Evolutionary conservation across 352 stramenopile species (phyloP).

Genomic region (Nothophytophthora sp.): DNA sequence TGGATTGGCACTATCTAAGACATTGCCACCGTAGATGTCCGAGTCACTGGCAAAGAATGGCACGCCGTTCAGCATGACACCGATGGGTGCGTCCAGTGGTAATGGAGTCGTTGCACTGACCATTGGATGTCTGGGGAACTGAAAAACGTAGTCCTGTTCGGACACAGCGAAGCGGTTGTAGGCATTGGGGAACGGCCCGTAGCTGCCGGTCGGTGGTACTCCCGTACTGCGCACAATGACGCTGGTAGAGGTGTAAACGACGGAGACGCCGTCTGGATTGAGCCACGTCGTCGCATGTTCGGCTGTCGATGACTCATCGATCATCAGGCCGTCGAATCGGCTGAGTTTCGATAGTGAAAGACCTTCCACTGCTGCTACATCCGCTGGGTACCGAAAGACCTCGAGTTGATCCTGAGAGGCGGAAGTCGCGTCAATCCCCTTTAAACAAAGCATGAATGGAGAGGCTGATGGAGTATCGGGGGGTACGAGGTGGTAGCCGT

Average conservation of each 20-base stretch:
- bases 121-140: slow-evolving; percentile 48
- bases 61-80: slow-evolving; percentile 75
- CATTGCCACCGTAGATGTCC: slow-evolving; percentile 33
- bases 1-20: slow-evolving; percentile 39
- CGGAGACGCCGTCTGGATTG: slow-evolving; percentile 46
- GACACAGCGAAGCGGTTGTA: slow-evolving; percentile 54
- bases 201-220: slow-evolving; percentile 33
- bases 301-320: slow-evolving; percentile 46
- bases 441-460: slow-evolving; percentile 61
- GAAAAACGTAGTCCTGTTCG: slow-evolving; percentile 68
- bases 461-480: neutral
- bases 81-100: slow-evolving; percentile 44
- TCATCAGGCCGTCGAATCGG: slow-evolving; percentile 49
- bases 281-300: slow-evolving; percentile 38
- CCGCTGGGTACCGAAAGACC: slow-evolving; percentile 48
- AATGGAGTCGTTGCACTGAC: slow-evolving; percentile 28
- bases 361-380: slow-evolving; percentile 51
- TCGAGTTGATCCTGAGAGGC: slow-evolving; percentile 13
- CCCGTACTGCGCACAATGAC: slow-evolving; percentile 65
- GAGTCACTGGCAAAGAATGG: slow-evolving; percentile 59
- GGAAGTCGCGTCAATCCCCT: slow-evolving; percentile 34
- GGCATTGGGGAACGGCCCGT: slow-evolving; percentile 65
- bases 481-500: slow-evolving; percentile 54
- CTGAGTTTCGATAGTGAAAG: slow-evolving; percentile 47
- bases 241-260: slow-evolving; percentile 50